Evolutionary conservation across 306 rosid genomes (phyloP).

Genomic region (Medicago arabica): DNA sequence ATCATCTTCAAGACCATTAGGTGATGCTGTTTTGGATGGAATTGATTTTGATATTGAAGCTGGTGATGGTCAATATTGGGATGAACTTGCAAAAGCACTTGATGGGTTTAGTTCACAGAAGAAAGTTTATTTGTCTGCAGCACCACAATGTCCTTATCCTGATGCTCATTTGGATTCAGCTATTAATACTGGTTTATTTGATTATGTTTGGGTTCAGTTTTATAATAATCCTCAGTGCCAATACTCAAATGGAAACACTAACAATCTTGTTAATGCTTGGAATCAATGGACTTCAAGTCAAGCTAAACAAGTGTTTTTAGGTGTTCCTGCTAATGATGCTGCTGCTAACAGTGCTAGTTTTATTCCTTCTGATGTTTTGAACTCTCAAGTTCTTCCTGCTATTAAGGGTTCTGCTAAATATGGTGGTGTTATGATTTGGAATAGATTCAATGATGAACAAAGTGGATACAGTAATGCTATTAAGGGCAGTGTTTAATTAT

Average conservation of each 20-base stretch:
- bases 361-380: slow-evolving; percentile 58
- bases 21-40: slow-evolving; percentile 63
- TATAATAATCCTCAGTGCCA: slow-evolving; percentile 69
- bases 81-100: slow-evolving; percentile 57
- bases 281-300: slow-evolving; percentile 59
- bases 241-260: slow-evolving; percentile 42
- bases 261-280: slow-evolving; percentile 57
- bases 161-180: slow-evolving; percentile 56
- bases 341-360: slow-evolving; percentile 65
- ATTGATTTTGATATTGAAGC: slow-evolving; percentile 69
- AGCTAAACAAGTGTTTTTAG: slow-evolving; percentile 59
- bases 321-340: slow-evolving; percentile 62
- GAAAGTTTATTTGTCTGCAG: slow-evolving; percentile 52
- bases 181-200: slow-evolving; percentile 58
- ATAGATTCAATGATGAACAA: slow-evolving; percentile 39
- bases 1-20: slow-evolving; percentile 56
- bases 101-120: slow-evolving; percentile 25
- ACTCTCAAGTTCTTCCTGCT: slow-evolving; percentile 53
- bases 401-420: slow-evolving; percentile 55
- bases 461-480: slow-evolving; percentile 40
- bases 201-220: slow-evolving; percentile 76
- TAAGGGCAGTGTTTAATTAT: slow-evolving; percentile 36
- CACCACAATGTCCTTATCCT: slow-evolving; percentile 72
- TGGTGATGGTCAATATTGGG: slow-evolving; percentile 45
- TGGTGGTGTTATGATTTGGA: slow-evolving; percentile 79